Evolutionary conservation across 345 rosid genomes (phyloP).

Genomic region (Acer campestre): DNA sequence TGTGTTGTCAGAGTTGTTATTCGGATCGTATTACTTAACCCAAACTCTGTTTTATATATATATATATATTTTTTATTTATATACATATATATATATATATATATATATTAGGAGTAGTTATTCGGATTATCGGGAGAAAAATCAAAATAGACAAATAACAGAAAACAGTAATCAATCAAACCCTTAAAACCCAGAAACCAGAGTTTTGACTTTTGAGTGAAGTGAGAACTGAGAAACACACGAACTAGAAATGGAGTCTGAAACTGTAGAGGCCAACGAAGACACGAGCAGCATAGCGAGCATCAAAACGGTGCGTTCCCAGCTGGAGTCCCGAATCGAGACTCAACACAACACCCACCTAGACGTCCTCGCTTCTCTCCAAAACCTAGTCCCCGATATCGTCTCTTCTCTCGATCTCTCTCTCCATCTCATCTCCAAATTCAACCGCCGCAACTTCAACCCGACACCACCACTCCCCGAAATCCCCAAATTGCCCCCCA

Average conservation of each 20-base stretch:
- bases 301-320: constrained; percentile 60
- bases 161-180: not conserved
- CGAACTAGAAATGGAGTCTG: constrained; percentile 42
- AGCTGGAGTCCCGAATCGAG: constrained; percentile 72
- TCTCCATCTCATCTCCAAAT: constrained; percentile 67
- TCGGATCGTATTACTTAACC: too few species aligned
- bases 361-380: constrained; percentile 71
- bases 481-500: constrained; percentile 42
- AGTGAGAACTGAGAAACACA: not conserved
- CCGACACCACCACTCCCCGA: constrained; percentile 73
- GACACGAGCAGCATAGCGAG: constrained; percentile 28
- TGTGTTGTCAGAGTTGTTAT: too few species aligned
- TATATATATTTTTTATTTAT: too few species aligned
- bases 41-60: too few species aligned
- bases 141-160: too few species aligned
- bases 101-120: too few species aligned
- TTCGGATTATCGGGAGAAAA: too few species aligned
- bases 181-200: not conserved
- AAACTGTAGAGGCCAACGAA: constrained; percentile 39
- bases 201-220: not conserved
- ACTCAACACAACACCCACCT: constrained; percentile 62
- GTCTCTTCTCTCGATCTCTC: constrained; percentile 81
- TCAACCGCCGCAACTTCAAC: constrained; percentile 62
- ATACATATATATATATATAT: too few species aligned
- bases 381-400: constrained; percentile 58